Evolutionary conservation across 768 basidiomycete genomes (phyloP).

Genomic region (Tylopilus plumbeoviolaceoides): DNA sequence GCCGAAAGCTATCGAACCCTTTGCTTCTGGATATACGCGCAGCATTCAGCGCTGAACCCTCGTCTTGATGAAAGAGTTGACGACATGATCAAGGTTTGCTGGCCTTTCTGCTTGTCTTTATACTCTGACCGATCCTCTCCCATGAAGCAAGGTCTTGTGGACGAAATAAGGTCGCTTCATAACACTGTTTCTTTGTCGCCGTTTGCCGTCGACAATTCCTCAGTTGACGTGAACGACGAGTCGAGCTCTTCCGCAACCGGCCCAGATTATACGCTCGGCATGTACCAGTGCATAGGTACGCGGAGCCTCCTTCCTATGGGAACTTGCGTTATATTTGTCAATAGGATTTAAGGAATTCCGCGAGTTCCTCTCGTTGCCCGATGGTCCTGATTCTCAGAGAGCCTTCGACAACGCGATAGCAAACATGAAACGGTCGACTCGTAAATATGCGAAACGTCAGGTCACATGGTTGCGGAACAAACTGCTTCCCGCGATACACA

Average conservation of each 20-base stretch:
- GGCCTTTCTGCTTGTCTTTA: not conserved
- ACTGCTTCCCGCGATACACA: conserved; percentile 67
- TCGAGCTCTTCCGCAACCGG: not conserved
- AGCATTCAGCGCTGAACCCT: conserved; percentile 53
- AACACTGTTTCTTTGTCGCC: conserved; percentile 13
- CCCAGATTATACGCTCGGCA: conserved; percentile 70
- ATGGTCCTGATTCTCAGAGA: conserved; percentile 35
- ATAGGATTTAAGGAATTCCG: conserved; percentile 92
- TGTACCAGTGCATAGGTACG: conserved; percentile 92
- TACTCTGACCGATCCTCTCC: conserved; percentile 1
- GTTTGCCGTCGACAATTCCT: not conserved
- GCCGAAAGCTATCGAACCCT: conserved; percentile 71
- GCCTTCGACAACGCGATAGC: conserved; percentile 58
- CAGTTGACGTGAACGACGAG: not conserved
- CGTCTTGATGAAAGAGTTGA: conserved; percentile 82
- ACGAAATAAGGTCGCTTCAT: conserved; percentile 66
- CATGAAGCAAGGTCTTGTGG: conserved; percentile 67
- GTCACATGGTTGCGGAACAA: conserved; percentile 92
- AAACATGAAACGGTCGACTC: conserved; percentile 80
- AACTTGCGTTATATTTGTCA: conserved; percentile 5
- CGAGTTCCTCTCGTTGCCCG: conserved; percentile 49
- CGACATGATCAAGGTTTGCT: conserved; percentile 76
- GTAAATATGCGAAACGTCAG: conserved; percentile 90
- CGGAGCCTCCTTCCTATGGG: not conserved
- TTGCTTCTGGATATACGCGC: conserved; percentile 88